Evolutionary conservation across 2,329 filamentous ascomycete genomes (phyloP).

Genomic region (Colletotrichum liaoningense): DNA sequence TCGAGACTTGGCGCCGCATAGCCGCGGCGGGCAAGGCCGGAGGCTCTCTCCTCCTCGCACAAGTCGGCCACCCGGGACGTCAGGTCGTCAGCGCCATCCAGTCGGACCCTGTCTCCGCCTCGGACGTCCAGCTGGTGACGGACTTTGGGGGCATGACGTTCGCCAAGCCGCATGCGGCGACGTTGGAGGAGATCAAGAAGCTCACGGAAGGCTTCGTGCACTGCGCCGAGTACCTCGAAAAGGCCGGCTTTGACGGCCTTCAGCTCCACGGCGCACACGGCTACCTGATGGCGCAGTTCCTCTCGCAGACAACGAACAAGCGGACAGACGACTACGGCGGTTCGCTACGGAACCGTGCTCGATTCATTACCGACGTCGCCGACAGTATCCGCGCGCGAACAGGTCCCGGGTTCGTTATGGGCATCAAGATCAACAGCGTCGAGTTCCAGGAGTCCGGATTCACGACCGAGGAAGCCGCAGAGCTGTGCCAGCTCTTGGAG

Average conservation of each 20-base stretch:
- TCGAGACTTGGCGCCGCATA: conserved; percentile 69
- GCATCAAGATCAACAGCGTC: conserved; percentile 66
- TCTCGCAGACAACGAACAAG: conserved; percentile 58
- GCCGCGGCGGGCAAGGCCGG: conserved; percentile 51
- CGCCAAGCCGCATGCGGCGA: conserved; percentile 63
- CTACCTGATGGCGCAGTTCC: conserved; percentile 64
- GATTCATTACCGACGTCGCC: conserved; percentile 57
- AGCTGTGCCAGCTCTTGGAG: conserved; percentile 60
- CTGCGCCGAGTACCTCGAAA: conserved; percentile 69
- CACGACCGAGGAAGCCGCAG: conserved; percentile 58
- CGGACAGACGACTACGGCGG: conserved; percentile 62
- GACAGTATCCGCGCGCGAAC: conserved; percentile 44
- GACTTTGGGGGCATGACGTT: conserved; percentile 42
- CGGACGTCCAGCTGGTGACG: conserved; percentile 47
- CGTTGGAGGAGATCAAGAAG: conserved; percentile 61
- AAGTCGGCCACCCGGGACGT: conserved; percentile 72
- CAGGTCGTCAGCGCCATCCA: conserved; percentile 54
- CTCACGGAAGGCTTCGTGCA: conserved; percentile 71
- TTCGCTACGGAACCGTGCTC: conserved; percentile 53
- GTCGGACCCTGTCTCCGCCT: conserved; percentile 52
- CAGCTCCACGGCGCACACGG: conserved; percentile 64
- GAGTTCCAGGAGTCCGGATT: conserved; percentile 64
- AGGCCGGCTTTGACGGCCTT: conserved; percentile 68
- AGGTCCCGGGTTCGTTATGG: conserved; percentile 52
- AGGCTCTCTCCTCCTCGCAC: conserved; percentile 66